These are phyloP conservation scores for Cicer arietinum DNA, from an alignment of 306 rosid genomes.

Conservation along the genomic window DNA sequence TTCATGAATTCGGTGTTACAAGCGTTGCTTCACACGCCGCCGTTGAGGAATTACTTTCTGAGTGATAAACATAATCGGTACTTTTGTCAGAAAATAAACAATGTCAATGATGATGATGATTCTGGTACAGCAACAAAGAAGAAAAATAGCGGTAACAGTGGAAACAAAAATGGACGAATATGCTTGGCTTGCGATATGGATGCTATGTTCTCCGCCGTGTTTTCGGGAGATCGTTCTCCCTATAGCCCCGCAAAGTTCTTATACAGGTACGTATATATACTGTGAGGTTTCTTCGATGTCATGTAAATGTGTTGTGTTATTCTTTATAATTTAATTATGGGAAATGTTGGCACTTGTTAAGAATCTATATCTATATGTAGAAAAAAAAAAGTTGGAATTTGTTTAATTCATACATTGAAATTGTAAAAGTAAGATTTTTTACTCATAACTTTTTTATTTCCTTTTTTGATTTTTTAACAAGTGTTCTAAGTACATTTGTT, in stretches of 20 bases:
- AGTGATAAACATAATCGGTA: slow-evolving; percentile 85
- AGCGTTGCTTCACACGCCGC: slow-evolving; percentile 93
- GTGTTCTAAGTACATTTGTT: too few relatives aligned
- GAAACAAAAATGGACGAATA: slow-evolving; percentile 49
- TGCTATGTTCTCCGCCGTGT: slow-evolving; percentile 77
- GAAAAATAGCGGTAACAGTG: slow-evolving; percentile 45
- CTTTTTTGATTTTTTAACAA: not conserved
- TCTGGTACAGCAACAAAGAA: slow-evolving; percentile 40
- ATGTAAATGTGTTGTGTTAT: not conserved
- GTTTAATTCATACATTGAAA: too few relatives aligned
- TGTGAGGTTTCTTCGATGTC: slow-evolving; percentile 1
- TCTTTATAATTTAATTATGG: not conserved
- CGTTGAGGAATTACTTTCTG: slow-evolving; percentile 84
- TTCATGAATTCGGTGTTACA: slow-evolving; percentile 95
- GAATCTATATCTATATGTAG: too few relatives aligned
- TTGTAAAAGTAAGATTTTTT: too few relatives aligned
- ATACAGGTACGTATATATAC: slow-evolving; percentile 62
- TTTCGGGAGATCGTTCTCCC: slow-evolving; percentile 80
- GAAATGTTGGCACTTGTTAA: too few relatives aligned
- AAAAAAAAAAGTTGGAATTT: too few relatives aligned
- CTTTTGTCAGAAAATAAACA: slow-evolving; percentile 71
- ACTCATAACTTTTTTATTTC: not conserved
- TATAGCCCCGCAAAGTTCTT: slow-evolving; percentile 94
- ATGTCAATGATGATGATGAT: slow-evolving; percentile 38
- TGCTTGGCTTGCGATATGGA: slow-evolving; percentile 93